Conservation (phyloP, 1,284 basidiomycete species). For the Melampsora americana region DNA sequence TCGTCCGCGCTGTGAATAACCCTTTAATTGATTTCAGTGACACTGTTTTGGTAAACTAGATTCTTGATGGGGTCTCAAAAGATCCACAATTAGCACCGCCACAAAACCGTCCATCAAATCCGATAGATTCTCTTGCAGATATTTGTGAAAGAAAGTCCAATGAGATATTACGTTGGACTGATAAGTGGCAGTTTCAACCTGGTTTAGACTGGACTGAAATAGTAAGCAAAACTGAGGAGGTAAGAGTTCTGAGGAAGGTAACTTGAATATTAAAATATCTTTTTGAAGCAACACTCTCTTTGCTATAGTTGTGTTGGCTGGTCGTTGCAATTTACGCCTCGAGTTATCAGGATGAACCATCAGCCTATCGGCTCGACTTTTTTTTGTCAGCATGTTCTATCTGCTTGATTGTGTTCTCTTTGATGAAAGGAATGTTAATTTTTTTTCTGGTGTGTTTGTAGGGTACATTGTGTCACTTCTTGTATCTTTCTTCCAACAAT, state of each 20-base stretch:
- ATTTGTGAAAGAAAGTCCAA: slow-evolving; percentile 9
- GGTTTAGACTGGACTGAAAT: slow-evolving; percentile 28
- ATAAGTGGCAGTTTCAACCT: slow-evolving; percentile 23
- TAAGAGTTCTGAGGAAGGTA: not conserved
- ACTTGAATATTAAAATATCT: too few relatives aligned
- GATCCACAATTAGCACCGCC: slow-evolving; percentile 13
- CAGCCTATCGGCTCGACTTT: slow-evolving; percentile 26
- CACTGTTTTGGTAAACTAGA: not conserved
- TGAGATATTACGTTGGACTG: slow-evolving; percentile 10
- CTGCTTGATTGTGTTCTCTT: not conserved
- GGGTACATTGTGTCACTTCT: slow-evolving; percentile 39
- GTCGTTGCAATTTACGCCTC: slow-evolving; percentile 26
- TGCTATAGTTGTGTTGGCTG: slow-evolving; percentile 10
- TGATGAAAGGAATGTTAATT: not conserved
- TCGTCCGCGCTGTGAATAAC: too few relatives aligned
- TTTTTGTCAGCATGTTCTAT: slow-evolving; percentile 20
- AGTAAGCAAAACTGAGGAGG: slow-evolving; percentile 34
- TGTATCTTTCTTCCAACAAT: slow-evolving; percentile 41
- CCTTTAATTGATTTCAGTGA: too few relatives aligned
- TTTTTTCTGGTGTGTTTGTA: not conserved
- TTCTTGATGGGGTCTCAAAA: slow-evolving; percentile 20
- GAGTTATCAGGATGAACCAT: slow-evolving; percentile 14
- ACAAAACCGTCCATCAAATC: not conserved
- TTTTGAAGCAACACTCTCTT: too few relatives aligned
- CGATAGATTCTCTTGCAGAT: not conserved